Percentiles rank a stretch among this genome's conserved stretches.
Conservation (phyloP, 2,329 filamentous ascomycete species). For the Penicillium sumatraense region DNA sequence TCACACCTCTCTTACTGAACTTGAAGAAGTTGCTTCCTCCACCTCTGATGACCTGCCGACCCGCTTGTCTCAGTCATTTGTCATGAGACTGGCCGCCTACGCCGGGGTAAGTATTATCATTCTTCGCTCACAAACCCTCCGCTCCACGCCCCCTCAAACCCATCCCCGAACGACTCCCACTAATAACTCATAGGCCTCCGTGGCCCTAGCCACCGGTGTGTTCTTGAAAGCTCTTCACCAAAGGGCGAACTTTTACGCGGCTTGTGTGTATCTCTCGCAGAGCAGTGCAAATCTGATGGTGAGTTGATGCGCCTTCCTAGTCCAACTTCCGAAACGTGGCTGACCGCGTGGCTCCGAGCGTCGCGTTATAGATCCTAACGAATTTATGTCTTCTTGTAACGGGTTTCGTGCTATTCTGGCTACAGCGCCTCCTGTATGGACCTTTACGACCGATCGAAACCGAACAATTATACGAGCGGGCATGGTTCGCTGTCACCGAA, state of each 20-base stretch:
- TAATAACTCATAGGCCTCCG: constrained; percentile 65
- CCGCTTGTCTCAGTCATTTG: constrained; percentile 27
- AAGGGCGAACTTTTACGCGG: constrained; percentile 96
- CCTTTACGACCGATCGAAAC: constrained; percentile 90
- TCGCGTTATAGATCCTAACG: constrained; percentile 72
- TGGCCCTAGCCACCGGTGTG: constrained; percentile 80
- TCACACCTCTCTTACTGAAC: not conserved
- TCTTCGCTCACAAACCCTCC: not conserved
- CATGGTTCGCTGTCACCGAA: constrained; percentile 97
- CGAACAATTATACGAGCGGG: constrained; percentile 95
- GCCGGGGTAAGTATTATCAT: constrained; percentile 51
- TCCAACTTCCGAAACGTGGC: constrained; percentile 6
- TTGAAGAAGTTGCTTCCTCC: too few species aligned
- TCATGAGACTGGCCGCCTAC: constrained; percentile 57
- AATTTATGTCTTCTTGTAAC: constrained; percentile 86
- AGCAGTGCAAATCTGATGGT: constrained; percentile 95
- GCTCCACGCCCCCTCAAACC: not conserved
- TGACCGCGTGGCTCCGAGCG: constrained; percentile 4
- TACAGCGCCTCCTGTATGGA: constrained; percentile 90
- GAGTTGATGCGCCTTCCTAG: constrained; percentile 42
- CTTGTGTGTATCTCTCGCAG: constrained; percentile 94
- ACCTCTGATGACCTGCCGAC: constrained; percentile 33
- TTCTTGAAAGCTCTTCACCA: constrained; percentile 91
- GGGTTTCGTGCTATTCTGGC: constrained; percentile 77
- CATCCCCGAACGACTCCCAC: constrained; percentile 4